These are phyloP conservation scores for Potentilla sterilis DNA, from an alignment of 306 rosid species.

Conservation along the genomic window DNA sequence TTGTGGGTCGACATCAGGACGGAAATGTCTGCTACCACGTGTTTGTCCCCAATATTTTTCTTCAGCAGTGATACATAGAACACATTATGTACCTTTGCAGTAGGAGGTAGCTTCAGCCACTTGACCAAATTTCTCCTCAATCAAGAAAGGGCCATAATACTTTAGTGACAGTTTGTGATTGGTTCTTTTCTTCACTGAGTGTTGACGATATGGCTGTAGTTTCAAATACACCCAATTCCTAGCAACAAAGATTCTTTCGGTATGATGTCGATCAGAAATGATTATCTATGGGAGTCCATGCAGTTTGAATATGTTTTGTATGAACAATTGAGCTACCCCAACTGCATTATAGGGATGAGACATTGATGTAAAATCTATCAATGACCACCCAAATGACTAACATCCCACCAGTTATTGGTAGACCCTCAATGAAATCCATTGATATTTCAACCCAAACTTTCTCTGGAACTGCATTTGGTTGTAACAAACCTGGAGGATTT, in stretches of 20 bases:
- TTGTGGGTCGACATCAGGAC: no score
- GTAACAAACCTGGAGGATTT: background rate
- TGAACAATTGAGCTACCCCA: background rate
- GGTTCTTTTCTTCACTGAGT: background rate
- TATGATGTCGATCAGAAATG: background rate
- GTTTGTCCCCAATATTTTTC: no score
- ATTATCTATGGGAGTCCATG: background rate
- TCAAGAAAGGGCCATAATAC: background rate
- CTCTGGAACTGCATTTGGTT: background rate
- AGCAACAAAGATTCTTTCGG: background rate
- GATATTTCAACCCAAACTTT: background rate
- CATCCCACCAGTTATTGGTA: background rate
- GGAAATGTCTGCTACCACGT: no score
- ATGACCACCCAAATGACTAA: no score
- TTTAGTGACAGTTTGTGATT: background rate
- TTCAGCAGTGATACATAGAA: no score
- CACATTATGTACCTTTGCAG: background rate
- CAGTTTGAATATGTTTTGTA: background rate
- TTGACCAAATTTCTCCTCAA: background rate
- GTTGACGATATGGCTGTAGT: background rate
- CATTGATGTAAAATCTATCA: background rate
- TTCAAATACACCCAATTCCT: background rate
- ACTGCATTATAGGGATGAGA: background rate
- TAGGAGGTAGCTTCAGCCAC: background rate
- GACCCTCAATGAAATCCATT: background rate